Conservation (phyloP, 352 stramenopile species). For the Globisporangium radiosum region DNA sequence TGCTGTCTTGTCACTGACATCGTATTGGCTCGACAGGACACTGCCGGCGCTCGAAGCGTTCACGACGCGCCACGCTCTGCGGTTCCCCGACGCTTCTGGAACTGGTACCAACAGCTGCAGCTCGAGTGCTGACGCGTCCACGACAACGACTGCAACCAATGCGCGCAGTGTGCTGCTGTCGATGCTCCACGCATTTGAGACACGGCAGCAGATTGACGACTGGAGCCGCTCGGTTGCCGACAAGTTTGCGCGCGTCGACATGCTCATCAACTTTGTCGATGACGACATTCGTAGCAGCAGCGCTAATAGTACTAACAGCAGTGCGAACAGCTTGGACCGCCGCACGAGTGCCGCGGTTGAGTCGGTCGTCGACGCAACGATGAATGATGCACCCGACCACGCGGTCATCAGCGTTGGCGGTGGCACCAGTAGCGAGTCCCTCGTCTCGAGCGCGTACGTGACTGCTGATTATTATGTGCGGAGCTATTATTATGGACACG, state of each 20-base stretch:
- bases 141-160: constrained; percentile 8
- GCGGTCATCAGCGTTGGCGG: too few species aligned
- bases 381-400: neutral
- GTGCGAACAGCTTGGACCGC: constrained; percentile 2
- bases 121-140: constrained; percentile 1
- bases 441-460: constrained; percentile 11
- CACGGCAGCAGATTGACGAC: constrained; percentile 39
- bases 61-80: constrained; percentile 43
- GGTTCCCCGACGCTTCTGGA: constrained; percentile 26
- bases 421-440: neutral
- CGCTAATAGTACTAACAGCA: constrained; percentile 1
- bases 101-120: too few species aligned
- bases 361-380: constrained; percentile 9
- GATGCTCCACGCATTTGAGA: constrained; percentile 41
- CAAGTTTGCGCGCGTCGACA: constrained; percentile 63
- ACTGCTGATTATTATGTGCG: too few species aligned
- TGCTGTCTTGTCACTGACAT: too few species aligned
- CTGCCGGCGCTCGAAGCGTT: constrained; percentile 42
- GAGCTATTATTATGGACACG: too few species aligned
- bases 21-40: constrained; percentile 17
- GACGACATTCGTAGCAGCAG: constrained; percentile 11
- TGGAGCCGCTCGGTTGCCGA: constrained; percentile 47
- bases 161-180: constrained; percentile 51
- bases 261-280: constrained; percentile 54
- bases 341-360: neutral